Conservation (phyloP, 768 basidiomycete genomes). For the Tylopilus subfusipes region DNA sequence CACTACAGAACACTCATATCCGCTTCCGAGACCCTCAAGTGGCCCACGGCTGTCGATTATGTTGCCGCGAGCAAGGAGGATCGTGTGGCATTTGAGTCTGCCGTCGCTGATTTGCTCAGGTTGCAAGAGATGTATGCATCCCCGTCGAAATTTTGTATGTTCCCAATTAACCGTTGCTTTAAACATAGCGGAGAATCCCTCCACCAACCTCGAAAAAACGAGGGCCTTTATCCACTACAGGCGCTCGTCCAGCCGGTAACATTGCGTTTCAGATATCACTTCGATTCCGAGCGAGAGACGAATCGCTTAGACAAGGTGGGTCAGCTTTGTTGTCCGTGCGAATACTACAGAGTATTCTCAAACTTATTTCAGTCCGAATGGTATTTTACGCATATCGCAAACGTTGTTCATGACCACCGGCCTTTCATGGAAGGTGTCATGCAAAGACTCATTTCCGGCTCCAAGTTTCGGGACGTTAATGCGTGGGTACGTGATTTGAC, state of each 20-base stretch:
- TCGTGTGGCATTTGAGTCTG: slow-evolving; percentile 64
- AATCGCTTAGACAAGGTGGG: slow-evolving; percentile 89
- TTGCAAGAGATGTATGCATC: slow-evolving; percentile 74
- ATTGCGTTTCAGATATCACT: slow-evolving; percentile 92
- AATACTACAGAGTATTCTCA: neutral
- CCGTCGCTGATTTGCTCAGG: slow-evolving; percentile 71
- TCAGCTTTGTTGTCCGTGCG: neutral
- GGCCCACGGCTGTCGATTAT: slow-evolving; percentile 80
- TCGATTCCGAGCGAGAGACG: slow-evolving; percentile 81
- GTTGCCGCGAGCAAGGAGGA: slow-evolving; percentile 44
- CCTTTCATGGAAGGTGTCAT: slow-evolving; percentile 73
- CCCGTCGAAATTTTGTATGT: neutral
- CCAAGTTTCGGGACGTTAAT: slow-evolving; percentile 60
- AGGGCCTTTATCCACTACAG: slow-evolving; percentile 78
- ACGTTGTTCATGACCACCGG: slow-evolving; percentile 81
- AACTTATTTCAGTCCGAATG: slow-evolving; percentile 75
- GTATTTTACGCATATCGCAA: slow-evolving; percentile 91
- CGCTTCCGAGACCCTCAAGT: slow-evolving; percentile 72
- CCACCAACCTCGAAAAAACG: slow-evolving; percentile 29
- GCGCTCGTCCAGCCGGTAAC: slow-evolving; percentile 80
- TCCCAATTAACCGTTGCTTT: neutral
- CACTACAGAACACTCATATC: slow-evolving; percentile 53
- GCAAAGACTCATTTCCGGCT: slow-evolving; percentile 63
- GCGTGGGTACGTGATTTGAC: slow-evolving; percentile 60
- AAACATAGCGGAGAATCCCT: slow-evolving; percentile 50